Conservation (phyloP, 345 rosid genomes). For the Draba incana region DNA sequence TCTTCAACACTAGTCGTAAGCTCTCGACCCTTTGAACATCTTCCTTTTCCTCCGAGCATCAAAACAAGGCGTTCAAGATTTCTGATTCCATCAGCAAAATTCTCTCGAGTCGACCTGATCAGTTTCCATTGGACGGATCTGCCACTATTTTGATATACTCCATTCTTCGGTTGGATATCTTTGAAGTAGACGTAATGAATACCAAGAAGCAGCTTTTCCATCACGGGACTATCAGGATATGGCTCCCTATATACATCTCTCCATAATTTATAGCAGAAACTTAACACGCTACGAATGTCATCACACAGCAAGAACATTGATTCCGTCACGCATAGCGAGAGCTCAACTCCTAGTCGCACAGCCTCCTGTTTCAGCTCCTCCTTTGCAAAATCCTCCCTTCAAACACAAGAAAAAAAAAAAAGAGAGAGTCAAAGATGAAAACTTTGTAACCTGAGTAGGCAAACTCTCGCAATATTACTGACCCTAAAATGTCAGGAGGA, state of each 20-base stretch:
- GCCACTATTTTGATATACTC: not conserved
- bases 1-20: not conserved
- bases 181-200: not conserved
- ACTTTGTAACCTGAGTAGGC: too few relatives aligned
- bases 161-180: not conserved
- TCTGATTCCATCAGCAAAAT: not conserved
- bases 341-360: conserved; percentile 19
- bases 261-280: not conserved
- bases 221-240: not conserved
- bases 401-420: too few relatives aligned
- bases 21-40: not conserved
- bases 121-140: not conserved
- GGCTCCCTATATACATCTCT: not conserved
- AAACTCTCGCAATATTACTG: too few relatives aligned
- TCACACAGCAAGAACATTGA: conserved; percentile 18
- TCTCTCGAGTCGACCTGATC: not conserved
- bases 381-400: not conserved
- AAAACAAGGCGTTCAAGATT: not conserved
- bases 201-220: not conserved
- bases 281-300: conserved; percentile 3
- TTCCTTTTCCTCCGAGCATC: not conserved
- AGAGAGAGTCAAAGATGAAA: too few relatives aligned
- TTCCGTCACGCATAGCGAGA: conserved; percentile 12
- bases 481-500: conserved; percentile 12
- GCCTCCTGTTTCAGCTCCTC: conserved; percentile 10